Base-by-base conservation (phyloP, 345 rosid species). In the Garcia nutans region DNA sequence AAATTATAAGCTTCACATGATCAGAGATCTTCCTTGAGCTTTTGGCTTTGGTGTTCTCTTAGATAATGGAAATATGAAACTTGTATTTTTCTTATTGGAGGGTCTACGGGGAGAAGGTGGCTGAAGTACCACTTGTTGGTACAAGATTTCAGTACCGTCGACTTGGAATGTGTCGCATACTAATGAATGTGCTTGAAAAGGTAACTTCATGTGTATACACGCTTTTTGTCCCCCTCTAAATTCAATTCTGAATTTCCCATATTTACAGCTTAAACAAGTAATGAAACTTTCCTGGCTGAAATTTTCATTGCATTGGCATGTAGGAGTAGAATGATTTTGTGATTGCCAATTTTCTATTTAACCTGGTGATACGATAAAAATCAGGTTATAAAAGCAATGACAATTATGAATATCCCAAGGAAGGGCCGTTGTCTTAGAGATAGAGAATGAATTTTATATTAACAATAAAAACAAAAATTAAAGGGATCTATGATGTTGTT, bases 101-200 rank as follows among this genome's bases (percentile, higher is more conserved):
- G 91, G 70, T 92, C 66, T 69, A 77, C 26, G 92, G 94, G 54
- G 85, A 85, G 76, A 85, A 87, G 79, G 88, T 85, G 44, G 93
- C 88, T 0, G 97, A 92, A 88, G 74, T 90, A 49, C 93, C 96
- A n/a, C 78, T 90, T 16, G 79, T 89, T 73, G 90, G 88, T n/a
- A 90, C 97, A 23, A 75, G 87, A 80, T 68, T 76, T 60, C 81
- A 65, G 8, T 71, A 83, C 57, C 92, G 89, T 22, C 82, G 82
- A 60, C 81, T 73, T 45, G 97, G 95, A 65, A 89, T 90, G 92
- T 90, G 95, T 65, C 80, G 85, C 61, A 76, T 88, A 60, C 58
- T 90, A 54, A 83, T 92, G 88, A 71, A 82, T 67, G 85, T 85
- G 49, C 81, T 90, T 65, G 95, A 89, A 80, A 86, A 89, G 91